Conservation (phyloP, 805 yeast species). For the Priceomyces carsonii region DNA sequence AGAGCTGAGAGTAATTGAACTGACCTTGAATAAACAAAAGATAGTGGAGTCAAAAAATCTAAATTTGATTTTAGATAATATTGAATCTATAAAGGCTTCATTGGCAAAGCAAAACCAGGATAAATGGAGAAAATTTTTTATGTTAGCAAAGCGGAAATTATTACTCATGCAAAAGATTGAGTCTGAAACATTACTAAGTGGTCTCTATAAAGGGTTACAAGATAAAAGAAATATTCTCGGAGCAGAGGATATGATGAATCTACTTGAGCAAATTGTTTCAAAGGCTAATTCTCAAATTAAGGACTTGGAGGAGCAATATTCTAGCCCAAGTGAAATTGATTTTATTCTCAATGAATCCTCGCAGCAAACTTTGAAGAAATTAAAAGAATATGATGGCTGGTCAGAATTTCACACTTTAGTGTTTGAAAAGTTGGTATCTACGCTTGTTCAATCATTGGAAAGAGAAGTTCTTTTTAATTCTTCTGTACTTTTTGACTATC, state of each 20-base stretch:
- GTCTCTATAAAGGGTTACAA: constrained; percentile 15
- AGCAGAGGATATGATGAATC: constrained; percentile 16
- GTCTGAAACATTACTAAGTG: constrained; percentile 22
- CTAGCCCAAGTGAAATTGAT: constrained; percentile 53
- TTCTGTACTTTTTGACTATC: constrained; percentile 55
- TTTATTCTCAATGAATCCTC: constrained; percentile 48
- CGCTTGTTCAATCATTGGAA: constrained; percentile 50
- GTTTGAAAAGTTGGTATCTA: constrained; percentile 41
- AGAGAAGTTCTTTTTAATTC: constrained; percentile 57
- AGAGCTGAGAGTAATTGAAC: constrained; percentile 45
- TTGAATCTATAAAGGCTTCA: constrained; percentile 42
- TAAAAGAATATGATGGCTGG: constrained; percentile 62
- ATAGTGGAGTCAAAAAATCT: constrained; percentile 39
- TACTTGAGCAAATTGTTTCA: constrained; percentile 32
- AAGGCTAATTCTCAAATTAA: constrained; percentile 47
- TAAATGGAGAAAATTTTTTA: constrained; percentile 41
- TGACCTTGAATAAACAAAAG: constrained; percentile 34
- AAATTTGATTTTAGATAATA: constrained; percentile 39
- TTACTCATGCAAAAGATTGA: constrained; percentile 46
- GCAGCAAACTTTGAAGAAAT: constrained; percentile 43
- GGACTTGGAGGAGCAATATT: constrained; percentile 52
- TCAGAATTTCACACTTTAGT: constrained; percentile 39
- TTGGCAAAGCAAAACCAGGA: constrained; percentile 46
- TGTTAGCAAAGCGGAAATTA: constrained; percentile 49
- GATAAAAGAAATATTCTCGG: constrained; percentile 16